Conservation (phyloP, 2,329 filamentous ascomycete species). For the Sordariomycetes sp. region DNA sequence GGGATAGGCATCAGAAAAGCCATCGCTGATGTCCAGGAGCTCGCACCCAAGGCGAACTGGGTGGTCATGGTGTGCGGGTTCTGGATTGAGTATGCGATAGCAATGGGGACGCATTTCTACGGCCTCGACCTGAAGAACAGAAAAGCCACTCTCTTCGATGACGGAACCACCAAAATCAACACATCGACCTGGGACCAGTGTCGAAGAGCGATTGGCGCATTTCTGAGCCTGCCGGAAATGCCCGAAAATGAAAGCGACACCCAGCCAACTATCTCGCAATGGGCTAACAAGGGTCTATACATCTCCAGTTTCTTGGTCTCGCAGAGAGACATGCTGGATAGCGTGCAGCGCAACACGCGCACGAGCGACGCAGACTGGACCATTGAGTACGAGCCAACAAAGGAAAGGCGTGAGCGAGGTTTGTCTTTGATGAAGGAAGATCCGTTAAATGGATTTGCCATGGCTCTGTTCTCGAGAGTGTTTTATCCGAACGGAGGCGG, state of each 20-base stretch:
- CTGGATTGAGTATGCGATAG: constrained; percentile 43
- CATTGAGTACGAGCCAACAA: constrained; percentile 35
- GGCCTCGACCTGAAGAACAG: constrained; percentile 40
- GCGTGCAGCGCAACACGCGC: constrained; percentile 47
- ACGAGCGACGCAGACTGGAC: constrained; percentile 52
- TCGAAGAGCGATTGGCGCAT: constrained; percentile 41
- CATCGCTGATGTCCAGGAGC: constrained; percentile 25
- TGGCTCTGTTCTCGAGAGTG: constrained; percentile 43
- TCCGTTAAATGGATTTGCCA: constrained; percentile 28
- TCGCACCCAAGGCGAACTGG: constrained; percentile 18
- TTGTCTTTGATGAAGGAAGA: constrained; percentile 31
- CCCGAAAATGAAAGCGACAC: constrained; percentile 25
- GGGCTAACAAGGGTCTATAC: constrained; percentile 36
- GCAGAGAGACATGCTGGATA: constrained; percentile 57
- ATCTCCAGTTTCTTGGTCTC: constrained; percentile 47
- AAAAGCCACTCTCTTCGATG: constrained; percentile 38
- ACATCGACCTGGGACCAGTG: constrained; percentile 51
- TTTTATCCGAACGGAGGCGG: constrained; percentile 38
- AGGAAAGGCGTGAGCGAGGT: constrained; percentile 39
- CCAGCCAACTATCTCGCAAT: constrained; percentile 27
- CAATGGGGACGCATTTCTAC: constrained; percentile 19
- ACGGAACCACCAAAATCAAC: constrained; percentile 46
- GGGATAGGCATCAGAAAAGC: background rate
- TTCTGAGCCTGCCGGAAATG: constrained; percentile 35
- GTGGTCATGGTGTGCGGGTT: constrained; percentile 33